A percentile compares a stretch with the other conserved stretches of the same genome.
Evolutionary conservation across 1,284 basidiomycete genomes (phyloP).

Genomic region (Marasmius oreades): DNA sequence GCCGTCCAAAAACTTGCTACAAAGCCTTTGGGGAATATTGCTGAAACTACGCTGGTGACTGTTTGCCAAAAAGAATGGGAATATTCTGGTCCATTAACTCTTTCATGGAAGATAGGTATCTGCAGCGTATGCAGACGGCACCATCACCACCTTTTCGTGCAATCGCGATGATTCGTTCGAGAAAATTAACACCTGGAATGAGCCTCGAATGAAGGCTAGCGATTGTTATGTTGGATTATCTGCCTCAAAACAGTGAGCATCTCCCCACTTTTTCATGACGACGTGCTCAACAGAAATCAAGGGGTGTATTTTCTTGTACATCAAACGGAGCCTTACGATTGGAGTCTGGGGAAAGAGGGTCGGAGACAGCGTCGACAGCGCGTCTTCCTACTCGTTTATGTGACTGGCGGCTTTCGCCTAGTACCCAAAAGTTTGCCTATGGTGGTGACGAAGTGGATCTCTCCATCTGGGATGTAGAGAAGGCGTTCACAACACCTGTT

Average conservation of each 20-base stretch:
- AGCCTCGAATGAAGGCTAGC: slow-evolving; percentile 49
- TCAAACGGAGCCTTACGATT: slow-evolving; percentile 66
- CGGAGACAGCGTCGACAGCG: slow-evolving; percentile 25
- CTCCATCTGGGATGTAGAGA: slow-evolving; percentile 77
- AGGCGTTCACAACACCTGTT: slow-evolving; percentile 47
- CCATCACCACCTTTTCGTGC: slow-evolving; percentile 39
- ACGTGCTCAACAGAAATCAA: slow-evolving; percentile 21
- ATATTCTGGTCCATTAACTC: slow-evolving; percentile 5
- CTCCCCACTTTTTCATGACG: background rate
- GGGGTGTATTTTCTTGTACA: slow-evolving; percentile 62
- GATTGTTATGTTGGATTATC: slow-evolving; percentile 62
- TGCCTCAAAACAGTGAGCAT: slow-evolving; percentile 39
- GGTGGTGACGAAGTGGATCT: slow-evolving; percentile 89
- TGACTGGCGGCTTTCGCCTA: slow-evolving; percentile 60
- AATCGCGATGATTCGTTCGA: slow-evolving; percentile 37
- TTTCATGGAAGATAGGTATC: slow-evolving; percentile 51
- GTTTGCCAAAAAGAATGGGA: too few relatives aligned
- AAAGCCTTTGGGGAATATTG: slow-evolving; percentile 19
- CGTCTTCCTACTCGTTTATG: slow-evolving; percentile 61
- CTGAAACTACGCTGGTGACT: slow-evolving; percentile 35
- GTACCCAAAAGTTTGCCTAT: slow-evolving; percentile 63
- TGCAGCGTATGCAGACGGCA: slow-evolving; percentile 59
- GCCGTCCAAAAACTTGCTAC: slow-evolving; percentile 39
- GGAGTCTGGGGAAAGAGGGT: slow-evolving; percentile 27
- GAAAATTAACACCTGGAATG: slow-evolving; percentile 53